phyloP scores from a whole-genome alignment of 306 rosid genomes.

The Citrullus amarus region DNA sequence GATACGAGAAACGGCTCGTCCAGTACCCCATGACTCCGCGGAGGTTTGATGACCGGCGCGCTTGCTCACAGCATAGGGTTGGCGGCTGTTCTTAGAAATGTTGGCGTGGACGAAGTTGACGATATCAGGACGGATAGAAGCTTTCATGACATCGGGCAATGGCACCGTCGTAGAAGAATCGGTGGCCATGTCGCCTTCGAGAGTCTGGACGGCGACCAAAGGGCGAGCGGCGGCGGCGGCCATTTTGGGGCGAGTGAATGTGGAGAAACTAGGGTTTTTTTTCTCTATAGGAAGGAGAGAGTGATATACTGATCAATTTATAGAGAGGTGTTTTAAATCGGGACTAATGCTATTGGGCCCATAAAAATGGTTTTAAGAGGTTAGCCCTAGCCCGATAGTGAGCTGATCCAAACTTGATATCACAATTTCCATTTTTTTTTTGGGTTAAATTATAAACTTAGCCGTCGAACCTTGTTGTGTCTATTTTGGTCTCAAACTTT shows the following conservation, averaged over 20 bases:
- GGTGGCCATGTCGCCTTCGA: slow-evolving; percentile 71
- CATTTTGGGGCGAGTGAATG: slow-evolving; percentile 12
- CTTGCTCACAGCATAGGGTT: slow-evolving; percentile 67
- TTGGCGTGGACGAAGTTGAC: slow-evolving; percentile 60
- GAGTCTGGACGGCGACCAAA: slow-evolving; percentile 51
- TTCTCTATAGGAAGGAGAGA: neutral
- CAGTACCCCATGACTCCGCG: slow-evolving; percentile 90
- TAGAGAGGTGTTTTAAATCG: neutral
- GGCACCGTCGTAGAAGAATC: slow-evolving; percentile 31
- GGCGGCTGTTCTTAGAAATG: slow-evolving; percentile 59
- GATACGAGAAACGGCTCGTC: slow-evolving; percentile 84
- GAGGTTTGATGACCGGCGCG: slow-evolving; percentile 83
- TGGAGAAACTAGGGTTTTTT: slow-evolving; percentile 25
- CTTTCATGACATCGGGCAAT: slow-evolving; percentile 63
- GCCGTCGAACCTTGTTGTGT: no score
- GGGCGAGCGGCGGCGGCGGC: slow-evolving; percentile 84
- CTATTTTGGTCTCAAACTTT: no score
- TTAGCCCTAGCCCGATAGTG: neutral
- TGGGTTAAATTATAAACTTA: no score
- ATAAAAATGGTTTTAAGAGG: no score
- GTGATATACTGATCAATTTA: neutral
- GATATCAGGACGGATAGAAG: slow-evolving; percentile 64
- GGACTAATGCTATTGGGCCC: neutral
- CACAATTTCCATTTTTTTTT: no score
- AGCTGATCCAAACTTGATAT: neutral